A percentile compares a stretch with the other conserved stretches of the same genome.
phyloP scores from a whole-genome alignment of 495 filamentous ascomycete species.

The Talaromyces stipitatus region DNA sequence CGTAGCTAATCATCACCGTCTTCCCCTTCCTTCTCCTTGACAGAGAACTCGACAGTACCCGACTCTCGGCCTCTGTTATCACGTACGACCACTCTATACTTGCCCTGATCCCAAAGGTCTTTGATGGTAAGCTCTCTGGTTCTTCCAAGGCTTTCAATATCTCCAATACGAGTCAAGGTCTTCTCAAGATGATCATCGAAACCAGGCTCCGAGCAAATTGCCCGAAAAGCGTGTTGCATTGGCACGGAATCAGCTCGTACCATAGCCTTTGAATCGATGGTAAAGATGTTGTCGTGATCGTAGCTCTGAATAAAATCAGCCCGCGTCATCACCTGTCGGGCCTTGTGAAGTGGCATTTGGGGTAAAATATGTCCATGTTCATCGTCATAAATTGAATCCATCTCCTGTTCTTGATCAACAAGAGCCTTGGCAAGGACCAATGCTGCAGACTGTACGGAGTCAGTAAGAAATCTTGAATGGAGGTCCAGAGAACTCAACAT shows the following conservation, averaged over 20 bases:
- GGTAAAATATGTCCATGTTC: constrained; percentile 71
- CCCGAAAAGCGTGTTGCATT: constrained; percentile 86
- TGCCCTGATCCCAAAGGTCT: constrained; percentile 65
- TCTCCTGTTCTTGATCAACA: constrained; percentile 69
- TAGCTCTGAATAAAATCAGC: constrained; percentile 90
- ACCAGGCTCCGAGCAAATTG: constrained; percentile 62
- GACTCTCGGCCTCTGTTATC: constrained; percentile 44
- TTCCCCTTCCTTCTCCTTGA: constrained; percentile 24
- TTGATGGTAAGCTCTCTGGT: constrained; percentile 91
- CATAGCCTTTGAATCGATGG: constrained; percentile 78
- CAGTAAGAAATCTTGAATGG: constrained; percentile 8
- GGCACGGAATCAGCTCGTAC: constrained; percentile 92
- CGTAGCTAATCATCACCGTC: constrained; percentile 16
- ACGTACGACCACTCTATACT: constrained; percentile 60
- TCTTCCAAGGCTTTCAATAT: constrained; percentile 87
- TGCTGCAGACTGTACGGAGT: constrained; percentile 58
- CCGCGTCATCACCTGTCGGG: constrained; percentile 88
- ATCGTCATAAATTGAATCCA: constrained; percentile 53
- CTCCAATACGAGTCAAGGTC: constrained; percentile 74
- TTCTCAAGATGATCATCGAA: constrained; percentile 78
- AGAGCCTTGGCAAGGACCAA: constrained; percentile 90
- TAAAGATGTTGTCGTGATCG: constrained; percentile 92
- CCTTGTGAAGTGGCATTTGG: constrained; percentile 71
- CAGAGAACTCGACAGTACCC: constrained; percentile 37
- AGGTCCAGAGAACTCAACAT: constrained; percentile 20